These are phyloP conservation scores for Ogataea neopini DNA, from an alignment of 805 yeast species.

Conservation along the genomic window DNA sequence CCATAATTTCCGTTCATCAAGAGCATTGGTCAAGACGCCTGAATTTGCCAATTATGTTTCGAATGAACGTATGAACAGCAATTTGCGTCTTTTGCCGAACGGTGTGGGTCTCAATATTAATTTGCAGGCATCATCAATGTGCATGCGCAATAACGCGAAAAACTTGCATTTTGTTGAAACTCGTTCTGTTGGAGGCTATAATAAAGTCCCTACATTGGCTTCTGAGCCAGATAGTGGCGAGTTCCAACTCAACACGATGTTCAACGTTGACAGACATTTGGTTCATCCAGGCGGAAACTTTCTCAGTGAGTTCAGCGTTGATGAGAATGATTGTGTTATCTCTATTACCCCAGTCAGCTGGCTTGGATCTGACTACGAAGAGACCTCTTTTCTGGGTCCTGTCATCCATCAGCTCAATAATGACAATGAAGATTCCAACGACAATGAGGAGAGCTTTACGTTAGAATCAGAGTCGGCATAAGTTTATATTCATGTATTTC, in stretches of 20 bases:
- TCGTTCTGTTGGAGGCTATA: constrained; percentile 44
- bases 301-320: constrained; percentile 23
- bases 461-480: background rate
- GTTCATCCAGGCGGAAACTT: constrained; percentile 8
- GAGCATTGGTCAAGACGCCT: constrained; percentile 11
- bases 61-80: constrained; percentile 15
- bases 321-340: constrained; percentile 20
- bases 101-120: constrained; percentile 52
- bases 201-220: constrained; percentile 22
- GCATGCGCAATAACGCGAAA: constrained; percentile 37
- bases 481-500: background rate
- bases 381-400: constrained; percentile 13
- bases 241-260: constrained; percentile 16
- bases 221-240: constrained; percentile 9
- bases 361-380: constrained; percentile 22
- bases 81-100: constrained; percentile 42
- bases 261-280: constrained; percentile 21
- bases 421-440: background rate
- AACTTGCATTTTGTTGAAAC: constrained; percentile 40
- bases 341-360: constrained; percentile 26
- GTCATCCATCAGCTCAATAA: constrained; percentile 15
- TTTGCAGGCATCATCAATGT: constrained; percentile 34
- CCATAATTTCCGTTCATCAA: constrained; percentile 26
- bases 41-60: constrained; percentile 8
- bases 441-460: background rate